Base-by-base conservation (phyloP, 2,329 filamentous ascomycete species). In the Fusarium devonianum region DNA sequence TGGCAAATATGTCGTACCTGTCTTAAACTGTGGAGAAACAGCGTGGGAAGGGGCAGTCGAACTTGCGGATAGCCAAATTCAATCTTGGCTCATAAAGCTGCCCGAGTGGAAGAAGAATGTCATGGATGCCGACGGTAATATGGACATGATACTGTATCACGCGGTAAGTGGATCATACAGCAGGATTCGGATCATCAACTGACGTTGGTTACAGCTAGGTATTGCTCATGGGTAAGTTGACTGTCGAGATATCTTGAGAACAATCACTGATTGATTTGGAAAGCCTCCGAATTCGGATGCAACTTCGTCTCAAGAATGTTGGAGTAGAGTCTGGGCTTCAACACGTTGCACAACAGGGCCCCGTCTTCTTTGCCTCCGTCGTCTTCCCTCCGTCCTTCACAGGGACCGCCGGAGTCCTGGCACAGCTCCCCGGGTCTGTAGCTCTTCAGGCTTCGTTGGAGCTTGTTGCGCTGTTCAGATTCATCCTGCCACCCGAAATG, bases 111-210 rank as follows among this genome's bases (percentile, higher is more conserved):
- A 57, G 28, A 54, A 38, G 28, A 36, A 61, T 4, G 23, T 52
- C 7, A 32, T 63, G 10, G 53, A 57, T 14, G 11, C 45, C 12
- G 30, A 59, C 4, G 63, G 63, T 12, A 49, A 47, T 18, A 43
- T 50, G 11, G 62, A 65, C 21, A 47, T 62, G 49, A 50, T 65
- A 33, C 19, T 65, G 11, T 65, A 61, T 30, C 61, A 60, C 36
- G 56, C 62, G 11, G 63, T 65, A 52, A 54, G 63, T 49, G 18
- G 26, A 33, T 29, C 3, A 10, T 17, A 26, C 11, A n/a, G 4
- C 25, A 5, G 1, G n/a, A 17, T 11, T 29, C 36, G 12, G 16
- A 11, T 42, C 18, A 5, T 22, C 12, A 17, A 36, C 58, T 63
- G n/a, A 63, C 32, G 34, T 7, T 14, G 1, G 19, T 10, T 21